phyloP scores from a whole-genome alignment of 306 rosid genomes.

The Benincasa hispida region DNA sequence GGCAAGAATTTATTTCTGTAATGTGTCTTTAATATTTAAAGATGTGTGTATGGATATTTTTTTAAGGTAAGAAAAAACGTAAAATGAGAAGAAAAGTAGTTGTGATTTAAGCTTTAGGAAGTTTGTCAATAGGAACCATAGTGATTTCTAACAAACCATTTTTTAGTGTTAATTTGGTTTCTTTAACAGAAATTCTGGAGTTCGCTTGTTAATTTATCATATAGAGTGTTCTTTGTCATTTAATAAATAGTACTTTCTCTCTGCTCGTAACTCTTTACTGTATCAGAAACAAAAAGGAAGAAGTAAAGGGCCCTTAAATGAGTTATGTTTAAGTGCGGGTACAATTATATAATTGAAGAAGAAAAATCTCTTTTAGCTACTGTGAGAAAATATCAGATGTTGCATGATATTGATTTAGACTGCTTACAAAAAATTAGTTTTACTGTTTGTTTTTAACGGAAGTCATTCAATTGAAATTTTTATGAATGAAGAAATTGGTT shows the following conservation, averaged over 20 bases:
- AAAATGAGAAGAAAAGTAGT: neutral
- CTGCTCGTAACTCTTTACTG: neutral
- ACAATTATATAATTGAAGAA: neutral
- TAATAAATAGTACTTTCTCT: neutral
- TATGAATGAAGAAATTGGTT: neutral
- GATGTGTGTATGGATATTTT: neutral
- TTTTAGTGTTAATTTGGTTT: neutral
- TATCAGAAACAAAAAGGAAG: neutral
- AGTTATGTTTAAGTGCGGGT: neutral
- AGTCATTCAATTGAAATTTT: neutral
- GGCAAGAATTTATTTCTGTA: neutral
- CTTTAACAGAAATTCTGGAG: neutral
- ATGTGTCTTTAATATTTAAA: neutral
- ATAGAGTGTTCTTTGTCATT: neutral
- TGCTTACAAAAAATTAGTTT: neutral
- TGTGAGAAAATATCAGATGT: neutral
- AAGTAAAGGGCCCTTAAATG: neutral
- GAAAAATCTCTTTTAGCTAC: neutral
- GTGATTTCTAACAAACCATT: neutral
- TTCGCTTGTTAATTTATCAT: neutral
- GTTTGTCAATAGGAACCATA: neutral
- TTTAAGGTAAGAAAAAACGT: neutral
- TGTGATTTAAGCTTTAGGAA: neutral
- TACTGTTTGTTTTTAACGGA: neutral
- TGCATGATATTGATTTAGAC: neutral